Conservation (phyloP, 352 stramenopile genomes). For the Phytophthora cactorum region DNA sequence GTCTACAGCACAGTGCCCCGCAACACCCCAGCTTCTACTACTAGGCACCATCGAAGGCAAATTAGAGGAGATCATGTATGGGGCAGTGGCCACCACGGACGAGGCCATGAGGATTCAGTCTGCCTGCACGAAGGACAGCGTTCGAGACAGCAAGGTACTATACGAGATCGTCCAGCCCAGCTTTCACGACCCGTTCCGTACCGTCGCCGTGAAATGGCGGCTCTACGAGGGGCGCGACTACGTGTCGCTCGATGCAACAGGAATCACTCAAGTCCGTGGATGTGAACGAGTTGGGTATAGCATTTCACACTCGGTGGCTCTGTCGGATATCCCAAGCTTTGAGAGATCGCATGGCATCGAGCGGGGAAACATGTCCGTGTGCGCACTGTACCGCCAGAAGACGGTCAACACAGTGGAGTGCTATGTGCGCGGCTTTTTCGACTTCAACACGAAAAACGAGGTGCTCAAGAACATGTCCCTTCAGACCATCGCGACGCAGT, state of each 20-base stretch:
- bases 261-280: conserved; percentile 27
- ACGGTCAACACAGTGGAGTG: conserved; percentile 44
- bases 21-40: conserved; percentile 46
- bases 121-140: conserved; percentile 52
- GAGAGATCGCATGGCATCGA: conserved; percentile 37
- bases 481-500: conserved; percentile 39
- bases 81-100: conserved; percentile 41
- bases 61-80: conserved; percentile 61
- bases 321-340: conserved; percentile 44
- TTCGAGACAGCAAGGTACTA: conserved; percentile 59
- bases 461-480: conserved; percentile 40
- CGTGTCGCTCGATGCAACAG: conserved; percentile 44
- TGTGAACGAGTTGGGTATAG: conserved; percentile 49
- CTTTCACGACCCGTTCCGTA: conserved; percentile 58
- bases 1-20: conserved; percentile 23
- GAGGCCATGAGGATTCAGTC: conserved; percentile 58
- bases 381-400: conserved; percentile 47
- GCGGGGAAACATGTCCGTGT: conserved; percentile 55
- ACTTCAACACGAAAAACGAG: conserved; percentile 41
- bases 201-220: conserved; percentile 47
- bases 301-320: conserved; percentile 48
- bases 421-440: conserved; percentile 52
- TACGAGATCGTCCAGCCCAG: conserved; percentile 54
- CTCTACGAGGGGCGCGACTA: conserved; percentile 45
- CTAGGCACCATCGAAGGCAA: conserved; percentile 49